A percentile compares a stretch with the other conserved stretches of the same genome.
Conservation (phyloP, 2,329 filamentous ascomycete genomes). For the Bipolaris zeicola region DNA sequence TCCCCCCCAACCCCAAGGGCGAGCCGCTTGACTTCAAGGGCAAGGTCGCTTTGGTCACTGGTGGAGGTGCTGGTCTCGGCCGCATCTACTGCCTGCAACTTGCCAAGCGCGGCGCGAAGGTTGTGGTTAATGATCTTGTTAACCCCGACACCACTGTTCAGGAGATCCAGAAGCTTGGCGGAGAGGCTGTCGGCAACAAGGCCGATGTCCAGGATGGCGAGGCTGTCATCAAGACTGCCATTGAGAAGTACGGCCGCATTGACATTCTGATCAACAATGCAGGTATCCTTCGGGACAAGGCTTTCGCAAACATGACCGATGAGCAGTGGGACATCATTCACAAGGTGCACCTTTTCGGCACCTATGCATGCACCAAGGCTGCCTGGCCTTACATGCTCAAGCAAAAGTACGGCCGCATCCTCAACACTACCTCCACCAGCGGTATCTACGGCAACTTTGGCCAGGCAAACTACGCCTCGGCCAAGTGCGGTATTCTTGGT, state of each 20-base stretch:
- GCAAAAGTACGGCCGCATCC: slow-evolving; percentile 95
- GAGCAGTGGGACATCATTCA: slow-evolving; percentile 89
- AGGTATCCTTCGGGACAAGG: slow-evolving; percentile 96
- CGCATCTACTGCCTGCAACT: slow-evolving; percentile 89
- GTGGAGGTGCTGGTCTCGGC: slow-evolving; percentile 67
- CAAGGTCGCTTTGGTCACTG: slow-evolving; percentile 47
- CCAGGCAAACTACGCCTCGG: slow-evolving; percentile 93
- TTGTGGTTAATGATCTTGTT: slow-evolving; percentile 95
- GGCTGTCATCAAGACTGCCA: slow-evolving; percentile 85
- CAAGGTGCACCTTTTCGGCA: slow-evolving; percentile 90
- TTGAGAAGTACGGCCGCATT: slow-evolving; percentile 90
- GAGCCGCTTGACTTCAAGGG: slow-evolving; percentile 46
- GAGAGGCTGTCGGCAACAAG: slow-evolving; percentile 90
- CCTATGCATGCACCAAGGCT: slow-evolving; percentile 95
- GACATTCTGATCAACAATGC: slow-evolving; percentile 98
- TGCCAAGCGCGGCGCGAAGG: slow-evolving; percentile 78
- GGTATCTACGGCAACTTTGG: slow-evolving; percentile 99
- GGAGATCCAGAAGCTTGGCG: slow-evolving; percentile 89
- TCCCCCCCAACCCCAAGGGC: slow-evolving; percentile 40
- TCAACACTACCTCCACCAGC: slow-evolving; percentile 96
- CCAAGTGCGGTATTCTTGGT: slow-evolving; percentile 78
- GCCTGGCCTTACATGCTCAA: slow-evolving; percentile 98
- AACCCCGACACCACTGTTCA: slow-evolving; percentile 89
- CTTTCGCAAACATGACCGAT: slow-evolving; percentile 97
- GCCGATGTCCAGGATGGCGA: slow-evolving; percentile 93